A percentile compares a stretch with the other conserved stretches of the same genome.
These are phyloP conservation scores for Noccaea bulbosa DNA, from an alignment of 345 rosid genomes.

Conservation along the genomic window DNA sequence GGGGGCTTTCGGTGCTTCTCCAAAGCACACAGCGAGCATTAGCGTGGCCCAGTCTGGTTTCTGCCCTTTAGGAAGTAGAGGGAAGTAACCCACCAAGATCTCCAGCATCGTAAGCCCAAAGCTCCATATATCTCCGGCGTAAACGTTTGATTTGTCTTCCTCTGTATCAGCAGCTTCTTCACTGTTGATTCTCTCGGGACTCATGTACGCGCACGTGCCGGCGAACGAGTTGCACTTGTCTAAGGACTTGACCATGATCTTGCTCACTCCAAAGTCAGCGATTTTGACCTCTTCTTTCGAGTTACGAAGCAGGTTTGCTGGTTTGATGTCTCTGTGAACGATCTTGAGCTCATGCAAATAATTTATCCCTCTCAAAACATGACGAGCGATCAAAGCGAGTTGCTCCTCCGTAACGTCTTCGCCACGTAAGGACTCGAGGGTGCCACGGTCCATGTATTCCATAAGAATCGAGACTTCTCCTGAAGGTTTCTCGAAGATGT, in stretches of 20 bases:
- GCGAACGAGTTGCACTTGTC: constrained; percentile 78
- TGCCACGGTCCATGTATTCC: constrained; percentile 82
- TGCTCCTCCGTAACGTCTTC: constrained; percentile 49
- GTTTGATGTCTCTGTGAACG: constrained; percentile 81
- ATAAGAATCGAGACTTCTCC: constrained; percentile 67
- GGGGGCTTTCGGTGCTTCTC: constrained; percentile 68
- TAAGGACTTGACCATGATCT: constrained; percentile 63
- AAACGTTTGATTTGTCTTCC: constrained; percentile 64
- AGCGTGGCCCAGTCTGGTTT: constrained; percentile 75
- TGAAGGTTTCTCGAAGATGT: constrained; percentile 53
- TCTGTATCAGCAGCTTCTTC: constrained; percentile 49
- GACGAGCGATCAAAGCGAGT: constrained; percentile 59
- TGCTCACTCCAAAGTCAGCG: constrained; percentile 83
- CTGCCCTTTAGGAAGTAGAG: constrained; percentile 59
- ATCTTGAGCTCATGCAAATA: constrained; percentile 71
- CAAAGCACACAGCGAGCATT: constrained; percentile 80
- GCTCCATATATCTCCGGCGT: constrained; percentile 86
- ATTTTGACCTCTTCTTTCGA: constrained; percentile 67
- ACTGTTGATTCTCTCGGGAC: constrained; percentile 81
- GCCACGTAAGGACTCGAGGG: constrained; percentile 59
- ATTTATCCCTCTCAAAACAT: constrained; percentile 62
- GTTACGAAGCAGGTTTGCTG: constrained; percentile 72
- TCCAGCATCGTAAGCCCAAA: constrained; percentile 75
- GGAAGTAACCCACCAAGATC: constrained; percentile 75
- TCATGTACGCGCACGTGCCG: constrained; percentile 93